phyloP scores from a whole-genome alignment of 2,329 filamentous ascomycete species.

The Aspergillus fumigatus region DNA sequence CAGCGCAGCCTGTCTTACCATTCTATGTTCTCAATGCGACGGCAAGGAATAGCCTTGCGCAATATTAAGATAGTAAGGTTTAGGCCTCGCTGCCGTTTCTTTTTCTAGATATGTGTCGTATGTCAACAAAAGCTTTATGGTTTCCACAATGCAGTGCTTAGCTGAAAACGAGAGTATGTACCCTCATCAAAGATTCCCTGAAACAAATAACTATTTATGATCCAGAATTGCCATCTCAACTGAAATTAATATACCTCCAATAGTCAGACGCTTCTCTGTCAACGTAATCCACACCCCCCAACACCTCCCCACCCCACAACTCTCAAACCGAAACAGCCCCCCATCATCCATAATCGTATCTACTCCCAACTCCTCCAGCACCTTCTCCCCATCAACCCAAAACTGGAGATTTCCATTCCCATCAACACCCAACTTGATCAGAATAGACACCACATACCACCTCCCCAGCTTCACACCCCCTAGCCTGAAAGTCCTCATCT shows the following conservation, averaged over 20 bases:
- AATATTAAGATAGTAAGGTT: neutral
- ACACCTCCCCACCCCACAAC: neutral
- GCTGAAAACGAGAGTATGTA: neutral
- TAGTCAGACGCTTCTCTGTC: neutral
- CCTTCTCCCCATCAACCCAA: neutral
- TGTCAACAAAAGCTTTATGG: too few relatives aligned
- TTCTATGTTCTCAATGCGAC: neutral
- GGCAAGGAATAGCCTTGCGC: neutral
- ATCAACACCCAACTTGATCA: neutral
- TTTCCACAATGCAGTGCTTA: neutral
- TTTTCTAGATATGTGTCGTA: too few relatives aligned
- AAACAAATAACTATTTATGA: neutral
- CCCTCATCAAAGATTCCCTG: too few relatives aligned
- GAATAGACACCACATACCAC: neutral
- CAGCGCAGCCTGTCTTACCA: neutral
- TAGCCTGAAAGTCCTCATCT: neutral
- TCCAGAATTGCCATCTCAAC: neutral
- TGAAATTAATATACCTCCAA: too few relatives aligned
- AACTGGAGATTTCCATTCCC: neutral
- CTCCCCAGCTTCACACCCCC: neutral
- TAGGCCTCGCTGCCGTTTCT: too few relatives aligned
- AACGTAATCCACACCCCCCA: neutral
- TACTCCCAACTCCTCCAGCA: neutral
- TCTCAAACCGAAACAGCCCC: neutral
- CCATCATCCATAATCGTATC: neutral